phyloP scores from a whole-genome alignment of 768 basidiomycete species.

The Neoboletus subvelutipes region DNA sequence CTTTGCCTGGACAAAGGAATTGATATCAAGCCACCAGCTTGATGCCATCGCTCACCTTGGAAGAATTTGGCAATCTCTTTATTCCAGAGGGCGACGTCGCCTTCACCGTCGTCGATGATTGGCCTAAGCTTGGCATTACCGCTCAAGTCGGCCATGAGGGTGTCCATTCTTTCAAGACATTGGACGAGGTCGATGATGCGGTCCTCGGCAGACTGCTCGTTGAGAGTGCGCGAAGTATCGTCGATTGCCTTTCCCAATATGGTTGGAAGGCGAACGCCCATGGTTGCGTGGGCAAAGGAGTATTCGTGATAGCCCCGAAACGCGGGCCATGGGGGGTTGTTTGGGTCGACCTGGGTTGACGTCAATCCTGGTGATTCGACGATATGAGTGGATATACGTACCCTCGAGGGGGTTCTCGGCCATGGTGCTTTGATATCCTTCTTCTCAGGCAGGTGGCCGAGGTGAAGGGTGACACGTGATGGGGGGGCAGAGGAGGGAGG shows the following conservation, averaged over 20 bases:
- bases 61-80: constrained; percentile 96
- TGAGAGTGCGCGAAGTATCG: constrained; percentile 84
- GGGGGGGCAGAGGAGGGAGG: constrained; percentile 37
- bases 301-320: constrained; percentile 81
- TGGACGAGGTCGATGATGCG: constrained; percentile 77
- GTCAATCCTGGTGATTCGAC: not conserved
- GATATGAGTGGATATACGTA: constrained; percentile 26
- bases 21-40: not conserved
- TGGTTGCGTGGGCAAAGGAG: constrained; percentile 88
- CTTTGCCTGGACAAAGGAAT: constrained; percentile 53
- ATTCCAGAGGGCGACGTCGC: constrained; percentile 94
- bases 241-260: constrained; percentile 96
- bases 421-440: constrained; percentile 69
- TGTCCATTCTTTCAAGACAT: constrained; percentile 88
- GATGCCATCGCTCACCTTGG: constrained; percentile 53
- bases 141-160: constrained; percentile 84
- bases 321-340: constrained; percentile 82
- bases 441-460: constrained; percentile 73
- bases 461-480: constrained; percentile 64
- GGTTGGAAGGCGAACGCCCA: constrained; percentile 94
- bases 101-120: constrained; percentile 88
- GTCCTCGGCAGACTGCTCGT: constrained; percentile 82
- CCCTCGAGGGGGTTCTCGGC: constrained; percentile 74
- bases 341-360: constrained; percentile 62
- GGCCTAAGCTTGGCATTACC: constrained; percentile 81